A percentile compares a stretch with the other conserved stretches of the same genome.
Conservation (phyloP, 1,284 basidiomycete species). For the Pterula multifida region DNA sequence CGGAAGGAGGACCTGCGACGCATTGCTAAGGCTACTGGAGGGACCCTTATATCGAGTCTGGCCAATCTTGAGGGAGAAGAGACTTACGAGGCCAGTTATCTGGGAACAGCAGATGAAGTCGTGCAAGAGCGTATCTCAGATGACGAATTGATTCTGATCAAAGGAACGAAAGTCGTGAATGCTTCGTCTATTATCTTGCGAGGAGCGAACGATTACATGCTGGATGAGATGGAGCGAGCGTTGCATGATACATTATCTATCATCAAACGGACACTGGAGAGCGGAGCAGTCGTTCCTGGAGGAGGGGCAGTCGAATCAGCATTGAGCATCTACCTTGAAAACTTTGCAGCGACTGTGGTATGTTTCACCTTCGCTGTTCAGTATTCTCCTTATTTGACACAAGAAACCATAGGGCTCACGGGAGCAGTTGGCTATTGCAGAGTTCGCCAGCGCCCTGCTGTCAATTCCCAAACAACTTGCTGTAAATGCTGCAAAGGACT, state of each 20-base stretch:
- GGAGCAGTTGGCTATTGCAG: constrained; percentile 97
- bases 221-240: constrained; percentile 98
- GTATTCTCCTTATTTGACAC: constrained; percentile 5
- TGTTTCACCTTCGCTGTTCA: constrained; percentile 17
- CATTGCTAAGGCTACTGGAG: constrained; percentile 96
- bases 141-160: constrained; percentile 95
- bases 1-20: constrained; percentile 95
- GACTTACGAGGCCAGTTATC: constrained; percentile 85
- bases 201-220: constrained; percentile 98
- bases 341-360: constrained; percentile 95
- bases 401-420: constrained; percentile 67
- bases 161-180: constrained; percentile 94
- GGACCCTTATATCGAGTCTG: constrained; percentile 84
- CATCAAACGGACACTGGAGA: constrained; percentile 96
- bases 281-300: constrained; percentile 91
- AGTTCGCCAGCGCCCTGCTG: constrained; percentile 89
- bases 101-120: constrained; percentile 93
- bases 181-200: constrained; percentile 90
- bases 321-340: constrained; percentile 95
- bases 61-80: constrained; percentile 98
- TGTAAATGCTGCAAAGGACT: constrained; percentile 97
- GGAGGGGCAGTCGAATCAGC: constrained; percentile 98
- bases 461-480: constrained; percentile 96
- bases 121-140: constrained; percentile 97
- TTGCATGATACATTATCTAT: constrained; percentile 92